Evolutionary conservation across 1,284 basidiomycete genomes (phyloP).

Genomic region (Retiboletus flavoniger): DNA sequence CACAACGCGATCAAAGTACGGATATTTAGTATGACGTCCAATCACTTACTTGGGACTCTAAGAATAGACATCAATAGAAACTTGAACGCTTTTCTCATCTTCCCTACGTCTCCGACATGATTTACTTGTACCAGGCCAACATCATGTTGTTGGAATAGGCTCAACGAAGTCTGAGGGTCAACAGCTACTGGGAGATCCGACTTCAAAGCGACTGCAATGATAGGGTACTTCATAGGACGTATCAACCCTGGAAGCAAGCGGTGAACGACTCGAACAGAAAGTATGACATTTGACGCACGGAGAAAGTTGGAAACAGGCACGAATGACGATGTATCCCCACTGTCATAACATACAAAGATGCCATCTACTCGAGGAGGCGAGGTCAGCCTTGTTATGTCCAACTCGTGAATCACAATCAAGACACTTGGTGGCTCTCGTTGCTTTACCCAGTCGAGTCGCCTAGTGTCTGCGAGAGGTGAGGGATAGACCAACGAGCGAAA

Average conservation of each 20-base stretch:
- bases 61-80: conserved; percentile 62
- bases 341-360: conserved; percentile 74
- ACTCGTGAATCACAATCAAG: conserved; percentile 33
- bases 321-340: conserved; percentile 58
- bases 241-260: conserved; percentile 48
- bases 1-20: conserved; percentile 8
- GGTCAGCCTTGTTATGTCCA: conserved; percentile 38
- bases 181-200: conserved; percentile 59
- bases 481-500: conserved; percentile 9
- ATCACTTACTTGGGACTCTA: conserved; percentile 50
- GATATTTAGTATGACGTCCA: conserved; percentile 1
- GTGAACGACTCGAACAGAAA: conserved; percentile 13
- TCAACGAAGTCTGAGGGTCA: conserved; percentile 52
- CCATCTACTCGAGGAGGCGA: conserved; percentile 63
- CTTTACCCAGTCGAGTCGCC: conserved; percentile 35
- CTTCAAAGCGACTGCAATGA: conserved; percentile 75
- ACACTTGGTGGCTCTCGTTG: conserved; percentile 32
- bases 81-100: conserved; percentile 65
- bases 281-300: conserved; percentile 42
- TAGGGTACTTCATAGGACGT: conserved; percentile 52
- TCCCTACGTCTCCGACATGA: conserved; percentile 48
- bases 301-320: conserved; percentile 60
- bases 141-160: conserved; percentile 53
- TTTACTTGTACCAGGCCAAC: conserved; percentile 70
- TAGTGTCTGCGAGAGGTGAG: conserved; percentile 28